phyloP scores from a whole-genome alignment of 2,329 filamentous ascomycete genomes.

The Aureobasidium sp. region DNA sequence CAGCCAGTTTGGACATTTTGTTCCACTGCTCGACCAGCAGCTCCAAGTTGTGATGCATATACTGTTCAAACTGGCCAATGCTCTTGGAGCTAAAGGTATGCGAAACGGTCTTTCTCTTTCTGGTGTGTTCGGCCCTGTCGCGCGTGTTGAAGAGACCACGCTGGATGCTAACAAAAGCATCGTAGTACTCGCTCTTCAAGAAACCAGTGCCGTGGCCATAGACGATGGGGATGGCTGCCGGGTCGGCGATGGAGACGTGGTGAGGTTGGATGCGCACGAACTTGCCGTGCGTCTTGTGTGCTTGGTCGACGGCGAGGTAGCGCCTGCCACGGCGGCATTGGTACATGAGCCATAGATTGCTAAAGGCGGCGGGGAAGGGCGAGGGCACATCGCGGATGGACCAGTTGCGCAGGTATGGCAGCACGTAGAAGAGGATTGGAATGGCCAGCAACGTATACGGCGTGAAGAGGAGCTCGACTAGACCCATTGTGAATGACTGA shows the following conservation, averaged over 20 bases:
- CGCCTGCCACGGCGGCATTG: conserved; percentile 54
- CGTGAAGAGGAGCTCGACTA: conserved; percentile 36
- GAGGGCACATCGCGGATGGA: conserved; percentile 51
- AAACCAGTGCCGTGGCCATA: conserved; percentile 59
- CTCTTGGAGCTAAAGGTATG: conserved; percentile 82
- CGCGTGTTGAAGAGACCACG: conserved; percentile 86
- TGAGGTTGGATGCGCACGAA: conserved; percentile 77
- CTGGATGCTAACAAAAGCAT: conserved; percentile 81
- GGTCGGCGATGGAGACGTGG: conserved; percentile 75
- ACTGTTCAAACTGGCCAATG: conserved; percentile 78
- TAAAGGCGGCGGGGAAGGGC: conserved; percentile 60
- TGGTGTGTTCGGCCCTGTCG: conserved; percentile 70
- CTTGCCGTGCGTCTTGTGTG: conserved; percentile 70
- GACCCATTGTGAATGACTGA: conserved; percentile 24
- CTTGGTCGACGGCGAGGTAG: conserved; percentile 56
- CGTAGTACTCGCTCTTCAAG: conserved; percentile 68
- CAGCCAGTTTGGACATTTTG: conserved; percentile 47
- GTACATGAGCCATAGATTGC: conserved; percentile 72
- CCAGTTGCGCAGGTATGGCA: conserved; percentile 54
- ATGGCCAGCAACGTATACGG: conserved; percentile 43
- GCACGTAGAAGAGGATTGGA: conserved; percentile 49
- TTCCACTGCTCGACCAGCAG: conserved; percentile 69
- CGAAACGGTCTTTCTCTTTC: conserved; percentile 82
- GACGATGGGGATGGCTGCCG: conserved; percentile 65
- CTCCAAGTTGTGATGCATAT: conserved; percentile 73